Percentiles rank a stretch among this genome's conserved stretches.
Evolutionary conservation across 208 protist genomes (phyloP).

Genomic region (Leishmania tarentolae): DNA sequence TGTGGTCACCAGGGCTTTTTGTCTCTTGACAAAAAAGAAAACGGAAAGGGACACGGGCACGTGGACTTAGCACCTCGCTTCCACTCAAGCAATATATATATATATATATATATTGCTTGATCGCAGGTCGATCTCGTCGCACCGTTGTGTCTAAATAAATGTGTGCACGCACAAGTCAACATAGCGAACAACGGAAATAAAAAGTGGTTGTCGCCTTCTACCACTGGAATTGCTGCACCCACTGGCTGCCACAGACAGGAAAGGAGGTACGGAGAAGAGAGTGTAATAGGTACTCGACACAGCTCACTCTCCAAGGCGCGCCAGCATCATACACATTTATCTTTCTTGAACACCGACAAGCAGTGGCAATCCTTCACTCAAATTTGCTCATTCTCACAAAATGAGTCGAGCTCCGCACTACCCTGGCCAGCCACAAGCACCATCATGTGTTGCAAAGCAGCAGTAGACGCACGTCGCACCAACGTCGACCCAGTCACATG

Average conservation of each 20-base stretch:
- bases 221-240: not conserved
- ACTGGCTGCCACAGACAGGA: not conserved
- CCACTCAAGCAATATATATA: not conserved
- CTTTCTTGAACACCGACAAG: not conserved
- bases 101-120: too few species aligned
- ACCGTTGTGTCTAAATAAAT: not conserved
- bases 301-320: not conserved
- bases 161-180: not conserved
- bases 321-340: not conserved
- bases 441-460: not conserved
- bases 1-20: not conserved
- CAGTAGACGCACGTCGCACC: not conserved
- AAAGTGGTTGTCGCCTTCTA: not conserved
- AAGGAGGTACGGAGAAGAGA: not conserved
- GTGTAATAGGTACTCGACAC: not conserved
- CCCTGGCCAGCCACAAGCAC: not conserved
- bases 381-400: not conserved
- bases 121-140: not conserved
- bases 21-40: not conserved
- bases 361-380: not conserved
- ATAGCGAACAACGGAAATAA: not conserved
- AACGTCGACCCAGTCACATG: not conserved
- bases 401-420: not conserved
- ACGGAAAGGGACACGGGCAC: not conserved
- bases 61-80: not conserved